Percentiles rank a stretch among this genome's conserved stretches.
Evolutionary conservation across 495 filamentous ascomycete genomes (phyloP).

Genomic region (Aspergillus cristatus): DNA sequence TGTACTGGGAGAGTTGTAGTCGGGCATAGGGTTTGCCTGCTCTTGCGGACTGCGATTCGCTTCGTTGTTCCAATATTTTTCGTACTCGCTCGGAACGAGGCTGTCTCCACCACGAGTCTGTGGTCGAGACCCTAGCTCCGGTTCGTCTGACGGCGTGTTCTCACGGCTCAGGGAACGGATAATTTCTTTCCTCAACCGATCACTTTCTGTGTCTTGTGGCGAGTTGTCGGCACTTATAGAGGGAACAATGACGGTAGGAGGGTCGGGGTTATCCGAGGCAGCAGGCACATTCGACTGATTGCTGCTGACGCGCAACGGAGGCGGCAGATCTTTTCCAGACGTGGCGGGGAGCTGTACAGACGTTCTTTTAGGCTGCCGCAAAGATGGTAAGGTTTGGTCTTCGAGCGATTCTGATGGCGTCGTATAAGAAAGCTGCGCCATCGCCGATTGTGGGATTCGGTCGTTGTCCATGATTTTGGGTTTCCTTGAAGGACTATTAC

Average conservation of each 20-base stretch:
- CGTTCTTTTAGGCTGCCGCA: slow-evolving; percentile 1
- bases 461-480: slow-evolving; percentile 41
- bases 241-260: slow-evolving; percentile 44
- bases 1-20: slow-evolving; percentile 11
- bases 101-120: slow-evolving; percentile 31
- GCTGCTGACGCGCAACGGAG: slow-evolving; percentile 28
- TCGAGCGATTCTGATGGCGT: slow-evolving; percentile 13
- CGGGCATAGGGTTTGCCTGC: slow-evolving; percentile 8
- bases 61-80: slow-evolving; percentile 47
- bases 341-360: slow-evolving; percentile 16
- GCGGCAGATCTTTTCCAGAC: slow-evolving; percentile 31
- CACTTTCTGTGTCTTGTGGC: slow-evolving; percentile 60
- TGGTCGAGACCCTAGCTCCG: slow-evolving; percentile 14
- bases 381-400: slow-evolving; percentile 3
- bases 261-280: slow-evolving; percentile 28
- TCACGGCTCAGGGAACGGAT: slow-evolving; percentile 61
- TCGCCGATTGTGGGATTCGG: slow-evolving; percentile 25
- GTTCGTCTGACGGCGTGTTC: slow-evolving; percentile 26
- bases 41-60: slow-evolving; percentile 7
- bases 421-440: slow-evolving; percentile 35
- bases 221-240: slow-evolving; percentile 47
- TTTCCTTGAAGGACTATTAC: slow-evolving; percentile 52
- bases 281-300: slow-evolving; percentile 3
- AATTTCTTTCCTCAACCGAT: slow-evolving; percentile 71
- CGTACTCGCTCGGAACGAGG: slow-evolving; percentile 49